A percentile compares a stretch with the other conserved stretches of the same genome.
phyloP scores from a whole-genome alignment of 2,329 filamentous ascomycete species.

The Trichoderma koningii region DNA sequence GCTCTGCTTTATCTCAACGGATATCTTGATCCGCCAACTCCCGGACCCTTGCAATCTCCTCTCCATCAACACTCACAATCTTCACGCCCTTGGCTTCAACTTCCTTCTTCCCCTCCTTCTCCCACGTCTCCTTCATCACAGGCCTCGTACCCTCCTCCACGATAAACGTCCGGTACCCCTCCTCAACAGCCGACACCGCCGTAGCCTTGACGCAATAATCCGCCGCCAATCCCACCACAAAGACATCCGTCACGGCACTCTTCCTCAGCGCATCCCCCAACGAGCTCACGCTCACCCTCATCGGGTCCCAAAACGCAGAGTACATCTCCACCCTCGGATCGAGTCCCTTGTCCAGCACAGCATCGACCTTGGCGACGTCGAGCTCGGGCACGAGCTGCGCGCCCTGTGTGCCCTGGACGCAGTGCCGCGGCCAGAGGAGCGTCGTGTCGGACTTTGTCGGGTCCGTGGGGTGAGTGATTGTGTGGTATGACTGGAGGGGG shows the following conservation, averaged over 20 bases:
- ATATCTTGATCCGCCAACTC: not conserved
- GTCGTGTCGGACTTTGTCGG: constrained; percentile 63
- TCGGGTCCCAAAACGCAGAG: constrained; percentile 83
- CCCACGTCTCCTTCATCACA: constrained; percentile 66
- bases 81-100: constrained; percentile 13
- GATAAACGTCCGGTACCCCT: constrained; percentile 76
- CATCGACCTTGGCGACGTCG: constrained; percentile 59
- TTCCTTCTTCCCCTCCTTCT: constrained; percentile 48
- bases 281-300: constrained; percentile 65
- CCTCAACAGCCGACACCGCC: constrained; percentile 72
- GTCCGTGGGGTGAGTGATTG: constrained; percentile 68
- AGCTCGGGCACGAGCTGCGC: constrained; percentile 75
- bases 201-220: constrained; percentile 89
- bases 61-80: constrained; percentile 5
- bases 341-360: constrained; percentile 75
- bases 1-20: not conserved
- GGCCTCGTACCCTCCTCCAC: constrained; percentile 76
- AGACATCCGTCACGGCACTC: constrained; percentile 72
- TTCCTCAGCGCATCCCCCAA: constrained; percentile 60
- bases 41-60: constrained; percentile 9
- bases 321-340: constrained; percentile 85
- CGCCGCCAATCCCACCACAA: constrained; percentile 79
- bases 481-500: constrained; percentile 67
- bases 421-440: constrained; percentile 87
- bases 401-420: constrained; percentile 73